A percentile compares a stretch with the other conserved stretches of the same genome.
Conservation (phyloP, 2,329 filamentous ascomycete genomes). For the Xylaria sp. region DNA sequence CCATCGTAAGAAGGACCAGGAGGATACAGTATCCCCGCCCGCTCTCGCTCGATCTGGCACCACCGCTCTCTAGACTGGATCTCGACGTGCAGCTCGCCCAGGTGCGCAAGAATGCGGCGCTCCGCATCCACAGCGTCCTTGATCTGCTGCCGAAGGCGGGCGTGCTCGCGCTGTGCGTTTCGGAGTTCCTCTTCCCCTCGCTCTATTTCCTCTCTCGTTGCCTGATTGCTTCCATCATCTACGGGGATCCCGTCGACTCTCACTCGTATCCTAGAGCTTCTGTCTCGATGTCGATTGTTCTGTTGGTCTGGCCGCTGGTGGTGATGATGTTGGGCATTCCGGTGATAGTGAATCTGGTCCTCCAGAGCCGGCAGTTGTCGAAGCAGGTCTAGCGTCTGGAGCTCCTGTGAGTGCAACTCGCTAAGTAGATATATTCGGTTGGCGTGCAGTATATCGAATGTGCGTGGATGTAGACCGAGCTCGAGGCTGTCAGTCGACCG, state of each 20-base stretch:
- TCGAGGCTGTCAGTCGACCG: constrained; percentile 36
- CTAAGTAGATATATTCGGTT: constrained; percentile 61
- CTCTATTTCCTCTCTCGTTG: constrained; percentile 3
- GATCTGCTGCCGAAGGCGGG: constrained; percentile 57
- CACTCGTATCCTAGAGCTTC: constrained; percentile 4
- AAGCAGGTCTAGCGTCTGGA: constrained; percentile 54
- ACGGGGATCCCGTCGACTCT: constrained; percentile 2
- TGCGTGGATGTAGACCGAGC: constrained; percentile 52
- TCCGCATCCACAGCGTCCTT: constrained; percentile 60
- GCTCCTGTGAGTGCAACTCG: constrained; percentile 56
- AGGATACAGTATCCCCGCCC: neutral
- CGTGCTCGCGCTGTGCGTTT: constrained; percentile 53
- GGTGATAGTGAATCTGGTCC: constrained; percentile 41
- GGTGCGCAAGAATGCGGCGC: constrained; percentile 55
- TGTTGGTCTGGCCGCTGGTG: constrained; percentile 35
- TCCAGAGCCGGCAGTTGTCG: constrained; percentile 54
- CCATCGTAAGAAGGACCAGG: neutral
- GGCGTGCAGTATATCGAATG: constrained; percentile 56
- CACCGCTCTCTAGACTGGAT: constrained; percentile 57
- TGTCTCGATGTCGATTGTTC: neutral
- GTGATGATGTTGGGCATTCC: neutral
- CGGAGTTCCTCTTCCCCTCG: constrained; percentile 1
- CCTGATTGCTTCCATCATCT: neutral
- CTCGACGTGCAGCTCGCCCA: constrained; percentile 63
- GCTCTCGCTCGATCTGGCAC: constrained; percentile 18